Evolutionary conservation across 371 early-diverging fungal species (phyloP), one percentile per base, ranked within the genome.

Genomic region (Dinochytrium kinnereticum): DNA sequence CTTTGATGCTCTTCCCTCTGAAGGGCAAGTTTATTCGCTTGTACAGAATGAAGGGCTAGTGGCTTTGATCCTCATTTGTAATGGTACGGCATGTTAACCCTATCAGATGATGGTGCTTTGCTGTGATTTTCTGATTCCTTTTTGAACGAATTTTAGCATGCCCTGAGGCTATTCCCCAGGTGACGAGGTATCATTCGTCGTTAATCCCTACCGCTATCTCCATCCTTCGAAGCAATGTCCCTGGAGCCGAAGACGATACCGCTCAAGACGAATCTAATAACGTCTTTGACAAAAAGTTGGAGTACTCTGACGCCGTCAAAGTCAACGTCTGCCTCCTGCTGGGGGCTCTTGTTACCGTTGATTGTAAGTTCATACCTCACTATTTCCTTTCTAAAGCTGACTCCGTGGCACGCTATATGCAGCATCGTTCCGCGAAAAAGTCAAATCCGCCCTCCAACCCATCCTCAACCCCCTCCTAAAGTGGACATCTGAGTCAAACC

Each of bases 11-110:
- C 57, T 79, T 17, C 85, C 86, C 10, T 64, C 76, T 10, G 79
- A 79, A 49, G 76, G 78, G 31, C 83, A 79, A 64, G 84, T 86
- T 13, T 86, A 81, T 57, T 84, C 84, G 5, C 38, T 82, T 26
- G 84, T 86, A 3, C 86, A 86, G 71, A 86, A 86, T 55, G 86
- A 86, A 67, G 81, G 84, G 1, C 38, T 86, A 0, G 77, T 86
- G 5, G 83, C 84, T 19, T 66, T 86, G 51, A 78, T 80, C 31
- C 59, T 85, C 26, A 68, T 82, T 33, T 53, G 66, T 36, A 76
- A 71, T 67, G 71, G 80, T 81, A 26, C 40, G 72, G 51, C 15
- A 49, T 55, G 59, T 40, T n/a, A n/a, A n/a, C n/a, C n/a, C n/a
- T n/a, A n/a, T n/a, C n/a, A n/a, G n/a, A n/a, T n/a, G n/a, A n/a